A percentile compares a stretch with the other conserved stretches of the same genome.
These are phyloP conservation scores for Peterozyma toletana DNA, from an alignment of 805 yeast genomes.

Conservation along the genomic window DNA sequence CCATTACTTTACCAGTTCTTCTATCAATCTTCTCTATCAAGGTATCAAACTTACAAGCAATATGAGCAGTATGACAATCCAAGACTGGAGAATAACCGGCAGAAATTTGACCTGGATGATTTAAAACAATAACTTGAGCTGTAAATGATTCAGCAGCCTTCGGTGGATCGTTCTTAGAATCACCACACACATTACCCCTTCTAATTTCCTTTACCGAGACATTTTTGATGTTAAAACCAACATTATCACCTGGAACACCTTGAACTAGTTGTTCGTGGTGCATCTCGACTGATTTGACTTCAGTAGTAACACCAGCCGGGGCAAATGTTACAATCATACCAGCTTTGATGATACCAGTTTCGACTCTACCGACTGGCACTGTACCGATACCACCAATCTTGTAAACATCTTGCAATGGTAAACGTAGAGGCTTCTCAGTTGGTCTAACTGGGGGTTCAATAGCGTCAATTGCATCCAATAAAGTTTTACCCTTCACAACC, in stretches of 20 bases:
- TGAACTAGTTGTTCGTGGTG: slow-evolving; percentile 75
- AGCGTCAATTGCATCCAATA: slow-evolving; percentile 80
- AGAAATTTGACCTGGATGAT: slow-evolving; percentile 89
- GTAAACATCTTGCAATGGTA: slow-evolving; percentile 88
- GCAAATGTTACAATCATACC: slow-evolving; percentile 88
- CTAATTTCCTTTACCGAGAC: slow-evolving; percentile 84
- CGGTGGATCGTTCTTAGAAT: slow-evolving; percentile 86
- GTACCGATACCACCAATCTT: slow-evolving; percentile 90
- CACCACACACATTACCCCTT: slow-evolving; percentile 92
- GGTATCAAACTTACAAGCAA: slow-evolving; percentile 76
- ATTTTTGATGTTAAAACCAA: slow-evolving; percentile 87
- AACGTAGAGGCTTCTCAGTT: slow-evolving; percentile 80
- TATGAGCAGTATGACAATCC: slow-evolving; percentile 91
- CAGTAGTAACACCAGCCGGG: slow-evolving; percentile 87
- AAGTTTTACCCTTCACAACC: slow-evolving; percentile 64
- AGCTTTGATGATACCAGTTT: slow-evolving; percentile 86
- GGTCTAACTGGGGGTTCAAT: slow-evolving; percentile 78
- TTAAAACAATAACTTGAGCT: slow-evolving; percentile 81
- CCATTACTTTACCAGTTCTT: slow-evolving; percentile 86
- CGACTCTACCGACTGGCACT: slow-evolving; percentile 92
- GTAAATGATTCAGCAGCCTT: slow-evolving; percentile 71
- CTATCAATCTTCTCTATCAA: slow-evolving; percentile 82
- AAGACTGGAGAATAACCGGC: slow-evolving; percentile 89
- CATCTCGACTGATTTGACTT: slow-evolving; percentile 85
- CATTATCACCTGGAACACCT: slow-evolving; percentile 90